A percentile compares a stretch with the other conserved stretches of the same genome.
phyloP scores from a whole-genome alignment of 768 basidiomycete genomes.

The Pulveroboletus ravenelii region DNA sequence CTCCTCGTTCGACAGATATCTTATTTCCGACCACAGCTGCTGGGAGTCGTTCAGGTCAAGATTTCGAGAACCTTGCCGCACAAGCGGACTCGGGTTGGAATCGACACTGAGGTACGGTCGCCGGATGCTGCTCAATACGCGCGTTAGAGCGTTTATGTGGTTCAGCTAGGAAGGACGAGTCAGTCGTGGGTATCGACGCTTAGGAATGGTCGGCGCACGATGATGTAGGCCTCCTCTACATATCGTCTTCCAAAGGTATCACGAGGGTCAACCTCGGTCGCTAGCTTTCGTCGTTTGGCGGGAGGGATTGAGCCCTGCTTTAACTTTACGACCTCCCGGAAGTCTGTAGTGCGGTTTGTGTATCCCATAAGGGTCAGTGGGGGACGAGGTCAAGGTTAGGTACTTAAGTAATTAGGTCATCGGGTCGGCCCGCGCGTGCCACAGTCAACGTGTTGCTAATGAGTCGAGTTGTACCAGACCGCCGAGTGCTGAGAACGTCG shows the following conservation, averaged over 20 bases:
- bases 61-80: conserved; percentile 45
- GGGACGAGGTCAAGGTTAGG: not conserved
- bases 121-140: conserved; percentile 71
- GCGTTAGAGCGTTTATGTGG: conserved; percentile 64
- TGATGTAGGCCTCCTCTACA: conserved; percentile 67
- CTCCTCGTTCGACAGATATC: conserved; percentile 81
- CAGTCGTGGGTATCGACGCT: not conserved
- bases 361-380: conserved; percentile 43
- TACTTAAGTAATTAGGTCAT: not conserved
- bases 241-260: conserved; percentile 59
- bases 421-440: not conserved
- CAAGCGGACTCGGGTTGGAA: conserved; percentile 46
- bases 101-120: conserved; percentile 85
- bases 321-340: conserved; percentile 47
- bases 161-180: conserved; percentile 46
- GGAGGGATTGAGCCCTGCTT: conserved; percentile 40
- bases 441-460: not conserved
- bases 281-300: conserved; percentile 48
- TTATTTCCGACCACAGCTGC: conserved; percentile 58
- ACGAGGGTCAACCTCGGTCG: conserved; percentile 34
- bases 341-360: conserved; percentile 58
- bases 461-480: conserved; percentile 11
- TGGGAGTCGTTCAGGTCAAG: conserved; percentile 52
- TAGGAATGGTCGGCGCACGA: conserved; percentile 38
- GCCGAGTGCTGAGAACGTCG: conserved; percentile 22